Evolutionary conservation across 495 filamentous ascomycete genomes (phyloP), one percentile per base, ranked within the genome.

Genomic region (Xylaria longipes): DNA sequence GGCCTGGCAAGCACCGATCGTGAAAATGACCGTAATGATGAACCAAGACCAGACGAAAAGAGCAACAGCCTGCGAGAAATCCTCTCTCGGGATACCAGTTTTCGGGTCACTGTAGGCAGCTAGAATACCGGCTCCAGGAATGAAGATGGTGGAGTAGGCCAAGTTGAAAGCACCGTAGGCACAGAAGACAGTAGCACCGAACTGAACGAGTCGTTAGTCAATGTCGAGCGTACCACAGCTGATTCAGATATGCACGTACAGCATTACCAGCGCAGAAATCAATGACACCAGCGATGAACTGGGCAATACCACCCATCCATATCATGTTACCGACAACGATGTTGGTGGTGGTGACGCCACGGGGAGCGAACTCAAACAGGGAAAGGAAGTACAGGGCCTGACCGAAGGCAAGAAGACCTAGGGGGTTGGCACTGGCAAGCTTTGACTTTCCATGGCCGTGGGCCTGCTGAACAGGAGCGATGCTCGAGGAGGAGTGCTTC

Each of bases 21-120:
- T 79, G 65, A 82, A 81, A 54, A 83, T 80, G 52, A 76, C 69
- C 7, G 72, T 80, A n/a, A 83, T 58, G 63, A 83, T 81, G 67
- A 83, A 80, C 80, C 81, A 83, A 25, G 76, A 77, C 81, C 81
- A 82, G 15, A 78, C 67, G 57, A 73, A 81, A 71, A 82, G 74
- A 20, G 77, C 79, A 45, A 82, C 71, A n/a, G 81, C 81, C 37
- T 81, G 74, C 4, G 68, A 46, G 65, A 82, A 78, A 0, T 79
- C 75, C 3, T 61, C 69, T 39, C 50, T 73, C 0, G 75, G 74
- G 15, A 63, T 69, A 29, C 74, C 74, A 3, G 76, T 77, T 22
- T 46, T 50, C 37, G 65, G 17, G 56, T 81, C 78, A 39, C 73
- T 75, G 67, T 82, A 82, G 41, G 77, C 74, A 45, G 75, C 74